Evolutionary conservation across 1,284 basidiomycete species (phyloP), one percentile per base, ranked within the genome.

Genomic region (Ganoderma lingzhi): DNA sequence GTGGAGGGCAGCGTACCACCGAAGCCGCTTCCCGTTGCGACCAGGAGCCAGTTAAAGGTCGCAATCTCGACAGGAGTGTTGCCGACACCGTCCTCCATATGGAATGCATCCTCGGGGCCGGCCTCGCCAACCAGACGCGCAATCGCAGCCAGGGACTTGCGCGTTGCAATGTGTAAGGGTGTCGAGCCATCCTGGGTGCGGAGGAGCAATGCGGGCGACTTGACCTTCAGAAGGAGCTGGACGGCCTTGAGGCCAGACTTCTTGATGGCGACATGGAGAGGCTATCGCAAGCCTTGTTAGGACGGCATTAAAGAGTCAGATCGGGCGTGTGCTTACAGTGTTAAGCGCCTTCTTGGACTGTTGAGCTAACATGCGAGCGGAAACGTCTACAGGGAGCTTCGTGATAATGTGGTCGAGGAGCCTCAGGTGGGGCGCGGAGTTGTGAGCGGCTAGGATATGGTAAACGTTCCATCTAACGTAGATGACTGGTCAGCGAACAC

Each of bases 11-110:
- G 30, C 10, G 30, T 66, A 37, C 58, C 56, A 3, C 51, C 28
- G 55, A 66, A 70, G 32, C 56, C 68, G 3, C 19, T 41, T 9
- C 65, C 63, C 6, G 73, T 71, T 48, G 59, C 37, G n/a, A 37
- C 14, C 1, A 68, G 67, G 23, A 82, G 74, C 61, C 69, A 72
- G 17, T 74, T 59, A 30, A 73, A 75, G 12, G 65, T 63, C 3
- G 82, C 81, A 48, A 84, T 82, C 68, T 90, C 89, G 5, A 86
- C 71, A 0, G 86, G 82, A 0, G 86, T 87, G 66, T 85, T 82
- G 3, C 88, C 89, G 6, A 89, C 85, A 28, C 84, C 84, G 71
- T 89, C 85, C 75, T 90, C 88, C 48, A 81, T 77, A 65, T 81
- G 80, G 6, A 88, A 75, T 0, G 78, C 80, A 30, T 84, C 82